Percentiles rank a stretch among this genome's conserved stretches.
Conservation (phyloP, 768 basidiomycete species). For the Tylopilus sp. region DNA sequence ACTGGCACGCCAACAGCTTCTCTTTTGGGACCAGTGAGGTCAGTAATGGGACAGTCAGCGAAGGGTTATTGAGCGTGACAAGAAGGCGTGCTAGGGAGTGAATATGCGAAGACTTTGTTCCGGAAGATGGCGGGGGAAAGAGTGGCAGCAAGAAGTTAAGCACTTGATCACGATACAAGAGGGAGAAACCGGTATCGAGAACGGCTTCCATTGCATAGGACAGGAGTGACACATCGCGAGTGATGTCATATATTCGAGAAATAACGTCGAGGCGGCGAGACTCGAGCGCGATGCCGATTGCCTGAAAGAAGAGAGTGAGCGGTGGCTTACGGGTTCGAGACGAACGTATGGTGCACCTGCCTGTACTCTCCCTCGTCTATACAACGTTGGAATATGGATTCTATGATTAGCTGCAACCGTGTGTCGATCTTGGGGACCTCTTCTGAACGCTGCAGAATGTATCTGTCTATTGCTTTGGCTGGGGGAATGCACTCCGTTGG, state of each 20-base stretch:
- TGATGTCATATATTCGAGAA: slow-evolving; percentile 67
- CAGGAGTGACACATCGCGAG: slow-evolving; percentile 73
- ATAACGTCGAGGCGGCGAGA: slow-evolving; percentile 87
- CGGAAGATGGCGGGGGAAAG: slow-evolving; percentile 72
- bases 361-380: slow-evolving; percentile 87
- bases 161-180: slow-evolving; percentile 81
- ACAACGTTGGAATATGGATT: slow-evolving; percentile 83
- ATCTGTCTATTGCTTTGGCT: slow-evolving; percentile 97
- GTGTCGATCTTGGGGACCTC: slow-evolving; percentile 70
- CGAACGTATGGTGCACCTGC: slow-evolving; percentile 51
- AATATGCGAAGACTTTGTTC: slow-evolving; percentile 71
- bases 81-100: slow-evolving; percentile 84
- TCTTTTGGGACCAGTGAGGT: slow-evolving; percentile 68
- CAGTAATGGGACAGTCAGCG: slow-evolving; percentile 72
- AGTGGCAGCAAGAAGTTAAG: slow-evolving; percentile 78
- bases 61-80: slow-evolving; percentile 82
- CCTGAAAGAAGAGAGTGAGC: slow-evolving; percentile 43
- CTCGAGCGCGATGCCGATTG: slow-evolving; percentile 93
- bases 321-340: background rate
- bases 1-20: slow-evolving; percentile 83
- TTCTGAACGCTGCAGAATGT: slow-evolving; percentile 66
- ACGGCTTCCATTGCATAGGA: slow-evolving; percentile 92
- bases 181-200: slow-evolving; percentile 84
- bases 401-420: slow-evolving; percentile 79
- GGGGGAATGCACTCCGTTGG: background rate